Percentiles rank a stretch among this genome's conserved stretches.
Evolutionary conservation across 805 yeast genomes (phyloP).

Genomic region (Debaryomyces prosopidis): DNA sequence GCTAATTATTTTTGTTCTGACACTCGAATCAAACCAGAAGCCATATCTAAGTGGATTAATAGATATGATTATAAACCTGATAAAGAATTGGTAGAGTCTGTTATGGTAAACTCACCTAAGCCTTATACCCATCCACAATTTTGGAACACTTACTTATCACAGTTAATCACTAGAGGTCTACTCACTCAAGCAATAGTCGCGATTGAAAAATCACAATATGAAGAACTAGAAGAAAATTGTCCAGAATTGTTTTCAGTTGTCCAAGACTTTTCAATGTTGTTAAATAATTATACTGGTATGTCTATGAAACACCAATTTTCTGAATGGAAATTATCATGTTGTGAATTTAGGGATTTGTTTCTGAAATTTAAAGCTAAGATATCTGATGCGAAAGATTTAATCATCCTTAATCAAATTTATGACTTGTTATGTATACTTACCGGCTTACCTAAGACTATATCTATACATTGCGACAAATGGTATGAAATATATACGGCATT

Average conservation of each 20-base stretch:
- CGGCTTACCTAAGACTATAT: conserved; percentile 52
- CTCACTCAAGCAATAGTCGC: conserved; percentile 55
- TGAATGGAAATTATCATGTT: conserved; percentile 51
- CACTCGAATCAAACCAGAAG: conserved; percentile 41
- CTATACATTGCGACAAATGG: conserved; percentile 59
- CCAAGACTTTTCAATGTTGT: conserved; percentile 38
- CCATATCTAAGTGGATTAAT: conserved; percentile 64
- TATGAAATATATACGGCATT: conserved; percentile 62
- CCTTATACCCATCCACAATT: conserved; percentile 55
- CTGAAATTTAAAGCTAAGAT: conserved; percentile 23
- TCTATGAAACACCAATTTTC: conserved; percentile 42
- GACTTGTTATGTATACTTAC: conserved; percentile 46
- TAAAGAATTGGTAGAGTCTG: conserved; percentile 47
- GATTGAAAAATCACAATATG: conserved; percentile 44
- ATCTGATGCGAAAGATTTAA: conserved; percentile 21
- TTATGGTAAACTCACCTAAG: conserved; percentile 41
- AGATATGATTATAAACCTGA: conserved; percentile 69
- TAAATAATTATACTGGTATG: conserved; percentile 43
- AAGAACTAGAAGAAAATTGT: conserved; percentile 31
- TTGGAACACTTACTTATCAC: conserved; percentile 62
- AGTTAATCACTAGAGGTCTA: conserved; percentile 60
- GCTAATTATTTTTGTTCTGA: conserved; percentile 48
- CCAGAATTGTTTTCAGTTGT: conserved; percentile 36
- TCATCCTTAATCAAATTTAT: conserved; percentile 36
- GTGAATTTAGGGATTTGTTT: conserved; percentile 49